Conservation (phyloP, 208 protist genomes). For the Crithidia mellificae region DNA sequence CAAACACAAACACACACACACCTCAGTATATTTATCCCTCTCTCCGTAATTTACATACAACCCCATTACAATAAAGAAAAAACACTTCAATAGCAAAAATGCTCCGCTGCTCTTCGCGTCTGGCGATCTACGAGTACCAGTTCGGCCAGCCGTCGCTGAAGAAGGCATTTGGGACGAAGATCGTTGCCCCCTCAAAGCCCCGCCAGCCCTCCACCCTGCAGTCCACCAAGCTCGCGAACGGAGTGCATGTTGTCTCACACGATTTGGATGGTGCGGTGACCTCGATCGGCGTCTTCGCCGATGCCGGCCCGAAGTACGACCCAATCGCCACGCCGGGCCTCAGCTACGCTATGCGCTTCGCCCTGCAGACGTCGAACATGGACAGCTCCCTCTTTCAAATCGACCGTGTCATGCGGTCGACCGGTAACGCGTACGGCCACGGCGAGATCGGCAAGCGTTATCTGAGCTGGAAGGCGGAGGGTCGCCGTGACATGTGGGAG, state of each 20-base stretch:
- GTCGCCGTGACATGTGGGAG: conserved; percentile 80
- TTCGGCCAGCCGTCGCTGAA: conserved; percentile 80
- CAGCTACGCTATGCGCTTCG: conserved; percentile 87
- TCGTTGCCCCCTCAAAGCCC: conserved; percentile 31
- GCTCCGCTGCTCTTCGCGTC: conserved; percentile 56
- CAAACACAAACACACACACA: no score
- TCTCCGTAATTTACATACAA: no score
- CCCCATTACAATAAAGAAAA: no score
- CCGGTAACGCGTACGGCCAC: conserved; percentile 75
- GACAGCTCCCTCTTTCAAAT: conserved; percentile 85
- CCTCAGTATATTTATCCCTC: no score
- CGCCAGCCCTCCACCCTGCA: conserved; percentile 41
- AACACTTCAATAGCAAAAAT: no score
- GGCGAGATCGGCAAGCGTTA: conserved; percentile 78
- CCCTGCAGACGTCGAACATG: conserved; percentile 86
- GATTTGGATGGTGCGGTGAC: conserved; percentile 67
- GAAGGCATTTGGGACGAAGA: conserved; percentile 54
- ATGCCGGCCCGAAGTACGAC: conserved; percentile 85
- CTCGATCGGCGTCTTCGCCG: conserved; percentile 72
- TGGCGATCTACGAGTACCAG: conserved; percentile 73
- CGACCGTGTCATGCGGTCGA: conserved; percentile 80
- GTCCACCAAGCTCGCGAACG: conserved; percentile 67
- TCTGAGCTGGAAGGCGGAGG: conserved; percentile 76
- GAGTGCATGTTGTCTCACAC: conserved; percentile 77
- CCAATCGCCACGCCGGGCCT: conserved; percentile 69